Conservation (phyloP, 805 yeast species). For the Candida takata region DNA sequence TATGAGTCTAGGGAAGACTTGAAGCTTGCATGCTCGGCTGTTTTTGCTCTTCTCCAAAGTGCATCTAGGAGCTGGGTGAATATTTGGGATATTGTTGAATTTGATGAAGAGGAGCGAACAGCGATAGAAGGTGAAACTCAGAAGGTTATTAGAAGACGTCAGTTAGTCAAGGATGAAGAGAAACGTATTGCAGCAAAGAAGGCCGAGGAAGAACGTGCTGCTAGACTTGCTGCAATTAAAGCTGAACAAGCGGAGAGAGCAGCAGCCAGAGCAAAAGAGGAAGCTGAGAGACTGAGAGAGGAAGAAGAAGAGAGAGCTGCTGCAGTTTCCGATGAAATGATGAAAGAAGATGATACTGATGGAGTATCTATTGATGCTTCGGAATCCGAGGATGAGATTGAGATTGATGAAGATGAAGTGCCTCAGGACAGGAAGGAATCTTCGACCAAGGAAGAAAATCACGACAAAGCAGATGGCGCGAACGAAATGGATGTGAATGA, state of each 20-base stretch:
- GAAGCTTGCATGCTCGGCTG: constrained; percentile 67
- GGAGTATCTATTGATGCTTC: constrained; percentile 3
- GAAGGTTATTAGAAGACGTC: constrained; percentile 8
- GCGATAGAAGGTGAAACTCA: constrained; percentile 14
- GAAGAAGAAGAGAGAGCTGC: constrained; percentile 3
- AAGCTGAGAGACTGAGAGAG: constrained; percentile 5
- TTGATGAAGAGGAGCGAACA: constrained; percentile 37
- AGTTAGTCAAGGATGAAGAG: constrained; percentile 11
- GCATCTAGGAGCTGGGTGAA: constrained; percentile 44
- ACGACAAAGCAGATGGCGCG: too few species aligned
- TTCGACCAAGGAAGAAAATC: too few species aligned
- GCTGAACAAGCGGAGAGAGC: constrained; percentile 3
- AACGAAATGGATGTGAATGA: too few species aligned
- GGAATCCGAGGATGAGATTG: not conserved
- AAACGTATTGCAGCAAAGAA: constrained; percentile 9
- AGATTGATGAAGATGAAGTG: constrained; percentile 3
- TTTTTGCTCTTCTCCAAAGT: constrained; percentile 58
- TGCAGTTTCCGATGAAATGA: not conserved
- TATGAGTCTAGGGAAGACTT: constrained; percentile 73
- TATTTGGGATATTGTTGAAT: constrained; percentile 49
- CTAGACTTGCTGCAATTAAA: constrained; percentile 3
- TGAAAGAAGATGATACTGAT: not conserved
- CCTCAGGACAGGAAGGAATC: too few species aligned
- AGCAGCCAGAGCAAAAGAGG: constrained; percentile 3
- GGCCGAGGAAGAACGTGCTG: constrained; percentile 10